Percentiles rank a stretch among this genome's conserved stretches.
Conservation (phyloP, 1,284 basidiomycete genomes). For the Papiliotrema laurentii region DNA sequence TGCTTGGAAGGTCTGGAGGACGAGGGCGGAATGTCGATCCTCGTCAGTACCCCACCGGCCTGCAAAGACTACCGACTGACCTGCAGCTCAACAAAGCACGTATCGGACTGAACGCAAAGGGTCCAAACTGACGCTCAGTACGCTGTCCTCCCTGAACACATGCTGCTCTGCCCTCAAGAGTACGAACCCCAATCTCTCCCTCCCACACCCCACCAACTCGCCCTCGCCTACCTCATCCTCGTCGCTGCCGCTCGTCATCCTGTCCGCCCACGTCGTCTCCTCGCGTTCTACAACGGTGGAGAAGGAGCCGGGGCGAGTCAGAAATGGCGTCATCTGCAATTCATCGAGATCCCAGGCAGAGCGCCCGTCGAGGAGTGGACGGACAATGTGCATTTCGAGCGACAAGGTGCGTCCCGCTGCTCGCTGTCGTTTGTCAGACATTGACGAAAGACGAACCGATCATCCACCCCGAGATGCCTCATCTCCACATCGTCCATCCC, state of each 20-base stretch:
- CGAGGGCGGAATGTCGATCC: conserved; percentile 62
- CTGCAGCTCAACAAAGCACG: conserved; percentile 28
- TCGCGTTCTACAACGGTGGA: conserved; percentile 86
- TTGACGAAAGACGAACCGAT: conserved; percentile 63
- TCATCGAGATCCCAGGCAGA: conserved; percentile 60
- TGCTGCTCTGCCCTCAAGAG: conserved; percentile 55
- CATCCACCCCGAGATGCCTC: conserved; percentile 62
- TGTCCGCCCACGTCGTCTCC: conserved; percentile 53
- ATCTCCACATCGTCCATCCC: conserved; percentile 68
- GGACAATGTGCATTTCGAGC: conserved; percentile 57
- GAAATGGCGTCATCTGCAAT: conserved; percentile 79
- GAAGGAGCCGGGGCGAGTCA: conserved; percentile 79
- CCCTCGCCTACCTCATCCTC: conserved; percentile 65
- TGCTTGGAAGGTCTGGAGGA: conserved; percentile 62
- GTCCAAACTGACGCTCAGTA: conserved; percentile 47
- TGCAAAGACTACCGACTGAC: too few species aligned
- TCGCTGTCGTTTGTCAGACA: neutral
- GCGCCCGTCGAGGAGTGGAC: conserved; percentile 71
- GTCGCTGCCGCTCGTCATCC: conserved; percentile 59
- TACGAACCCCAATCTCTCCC: conserved; percentile 64
- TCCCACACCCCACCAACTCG: conserved; percentile 68
- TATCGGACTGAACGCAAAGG: neutral
- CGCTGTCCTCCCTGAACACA: conserved; percentile 74
- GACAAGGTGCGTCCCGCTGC: conserved; percentile 52
- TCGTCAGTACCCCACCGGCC: conserved; percentile 66